Percentiles rank a stretch among this genome's conserved stretches.
phyloP scores from a whole-genome alignment of 2,329 filamentous ascomycete species.

The Helminthosporium solani region DNA sequence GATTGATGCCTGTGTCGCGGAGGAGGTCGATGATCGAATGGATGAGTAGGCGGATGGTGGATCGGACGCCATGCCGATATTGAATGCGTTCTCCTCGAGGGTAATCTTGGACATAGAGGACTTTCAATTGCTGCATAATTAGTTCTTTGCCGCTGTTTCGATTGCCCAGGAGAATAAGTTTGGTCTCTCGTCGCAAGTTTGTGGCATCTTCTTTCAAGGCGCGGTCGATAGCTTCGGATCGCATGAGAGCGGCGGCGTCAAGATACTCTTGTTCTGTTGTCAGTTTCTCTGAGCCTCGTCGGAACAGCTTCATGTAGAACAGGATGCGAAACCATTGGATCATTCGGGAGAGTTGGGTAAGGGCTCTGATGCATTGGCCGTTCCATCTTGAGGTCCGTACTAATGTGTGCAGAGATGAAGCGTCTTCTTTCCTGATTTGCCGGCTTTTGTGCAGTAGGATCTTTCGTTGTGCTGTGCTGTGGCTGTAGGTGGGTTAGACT shows the following conservation, averaged over 20 bases:
- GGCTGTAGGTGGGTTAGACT: conserved; percentile 29
- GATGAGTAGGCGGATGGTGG: conserved; percentile 32
- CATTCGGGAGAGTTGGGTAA: conserved; percentile 33
- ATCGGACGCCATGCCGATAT: conserved; percentile 28
- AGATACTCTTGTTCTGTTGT: conserved; percentile 36
- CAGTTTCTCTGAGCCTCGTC: conserved; percentile 15
- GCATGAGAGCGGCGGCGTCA: conserved; percentile 31
- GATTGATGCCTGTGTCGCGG: conserved; percentile 36
- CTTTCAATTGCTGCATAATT: conserved; percentile 41
- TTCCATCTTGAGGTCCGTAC: conserved; percentile 32
- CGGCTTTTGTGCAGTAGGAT: conserved; percentile 39
- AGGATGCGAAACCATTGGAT: conserved; percentile 37
- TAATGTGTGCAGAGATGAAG: conserved; percentile 28
- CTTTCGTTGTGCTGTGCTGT: conserved; percentile 39
- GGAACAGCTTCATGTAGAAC: conserved; percentile 30
- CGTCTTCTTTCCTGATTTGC: conserved; percentile 37
- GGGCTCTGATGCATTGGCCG: conserved; percentile 26
- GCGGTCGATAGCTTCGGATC: conserved; percentile 40
- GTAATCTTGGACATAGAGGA: conserved; percentile 37
- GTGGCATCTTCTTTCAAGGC: conserved; percentile 36
- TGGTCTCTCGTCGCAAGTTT: conserved; percentile 34
- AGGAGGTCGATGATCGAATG: conserved; percentile 40
- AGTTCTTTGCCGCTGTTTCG: conserved; percentile 36
- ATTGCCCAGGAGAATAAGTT: conserved; percentile 34
- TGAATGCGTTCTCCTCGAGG: conserved; percentile 30